phyloP scores from a whole-genome alignment of 2,329 filamentous ascomycete genomes.

The Penicillium rolfsii region DNA sequence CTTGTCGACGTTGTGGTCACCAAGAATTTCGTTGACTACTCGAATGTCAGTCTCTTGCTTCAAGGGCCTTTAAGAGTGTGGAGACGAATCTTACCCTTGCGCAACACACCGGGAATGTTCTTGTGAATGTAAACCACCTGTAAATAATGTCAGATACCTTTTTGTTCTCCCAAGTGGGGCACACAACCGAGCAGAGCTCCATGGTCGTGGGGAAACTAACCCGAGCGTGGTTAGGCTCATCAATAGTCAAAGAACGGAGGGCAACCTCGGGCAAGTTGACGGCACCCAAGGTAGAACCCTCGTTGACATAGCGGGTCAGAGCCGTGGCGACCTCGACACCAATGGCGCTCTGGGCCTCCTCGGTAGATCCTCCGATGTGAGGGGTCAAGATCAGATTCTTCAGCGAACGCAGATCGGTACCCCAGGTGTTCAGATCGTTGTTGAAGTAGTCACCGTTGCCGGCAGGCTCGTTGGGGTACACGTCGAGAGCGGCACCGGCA shows the following conservation, averaged over 20 bases:
- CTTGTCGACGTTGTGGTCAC: conserved; percentile 97
- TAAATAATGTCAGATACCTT: conserved; percentile 4
- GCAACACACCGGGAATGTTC: conserved; percentile 92
- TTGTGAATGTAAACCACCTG: conserved; percentile 92
- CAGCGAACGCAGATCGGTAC: conserved; percentile 77
- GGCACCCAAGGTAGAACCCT: conserved; percentile 84
- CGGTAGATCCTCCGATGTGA: conserved; percentile 95
- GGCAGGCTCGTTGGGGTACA: conserved; percentile 90
- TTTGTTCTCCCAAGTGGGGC: background rate
- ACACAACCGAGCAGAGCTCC: background rate
- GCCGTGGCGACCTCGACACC: conserved; percentile 89
- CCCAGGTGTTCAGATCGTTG: conserved; percentile 79
- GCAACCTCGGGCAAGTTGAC: conserved; percentile 97
- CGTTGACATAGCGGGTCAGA: conserved; percentile 92
- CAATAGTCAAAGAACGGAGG: conserved; percentile 84
- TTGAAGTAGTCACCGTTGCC: conserved; percentile 96
- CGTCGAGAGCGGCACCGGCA: conserved; percentile 92
- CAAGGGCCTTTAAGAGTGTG: background rate
- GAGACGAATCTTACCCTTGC: conserved; percentile 62
- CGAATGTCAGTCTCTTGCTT: conserved; percentile 9
- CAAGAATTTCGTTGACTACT: conserved; percentile 87
- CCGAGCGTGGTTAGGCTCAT: conserved; percentile 86
- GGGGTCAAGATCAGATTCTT: conserved; percentile 95
- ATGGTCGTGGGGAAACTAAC: conserved; percentile 49
- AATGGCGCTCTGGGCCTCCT: conserved; percentile 95